A percentile compares a stretch with the other conserved stretches of the same genome.
phyloP scores from a whole-genome alignment of 495 filamentous ascomycete genomes.

The Amniculicola lignicola region DNA sequence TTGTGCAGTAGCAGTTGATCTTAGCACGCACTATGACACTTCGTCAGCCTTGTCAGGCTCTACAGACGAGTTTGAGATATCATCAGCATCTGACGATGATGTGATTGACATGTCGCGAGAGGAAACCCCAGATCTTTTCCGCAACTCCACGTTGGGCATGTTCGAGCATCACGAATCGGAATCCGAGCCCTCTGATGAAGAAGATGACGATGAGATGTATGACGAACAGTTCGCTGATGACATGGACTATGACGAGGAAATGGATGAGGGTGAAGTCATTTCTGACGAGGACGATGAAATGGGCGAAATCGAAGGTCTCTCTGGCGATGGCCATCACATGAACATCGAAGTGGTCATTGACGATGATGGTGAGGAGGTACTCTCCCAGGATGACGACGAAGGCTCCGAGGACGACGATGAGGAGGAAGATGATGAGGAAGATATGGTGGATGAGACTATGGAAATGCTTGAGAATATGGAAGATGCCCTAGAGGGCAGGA shows the following conservation, averaged over 20 bases:
- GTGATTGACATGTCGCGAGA: slow-evolving; percentile 79
- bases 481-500: slow-evolving; percentile 52
- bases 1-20: slow-evolving; percentile 76
- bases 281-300: slow-evolving; percentile 77
- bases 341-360: slow-evolving; percentile 85
- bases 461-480: slow-evolving; percentile 27
- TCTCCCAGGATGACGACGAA: slow-evolving; percentile 59
- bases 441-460: slow-evolving; percentile 53
- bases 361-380: slow-evolving; percentile 62
- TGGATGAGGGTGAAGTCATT: slow-evolving; percentile 78
- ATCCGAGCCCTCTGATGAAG: slow-evolving; percentile 64
- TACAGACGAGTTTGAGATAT: slow-evolving; percentile 84
- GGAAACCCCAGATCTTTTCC: slow-evolving; percentile 94
- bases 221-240: slow-evolving; percentile 70
- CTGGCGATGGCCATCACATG: slow-evolving; percentile 73
- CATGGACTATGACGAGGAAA: slow-evolving; percentile 78
- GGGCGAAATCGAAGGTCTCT: slow-evolving; percentile 74
- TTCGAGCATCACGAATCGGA: slow-evolving; percentile 75
- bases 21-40: slow-evolving; percentile 76
- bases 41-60: slow-evolving; percentile 58
- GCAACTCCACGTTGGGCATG: slow-evolving; percentile 93
- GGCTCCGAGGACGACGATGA: slow-evolving; percentile 58
- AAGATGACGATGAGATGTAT: slow-evolving; percentile 46
- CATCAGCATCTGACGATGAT: slow-evolving; percentile 83
- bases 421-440: slow-evolving; percentile 59